Evolutionary conservation across 345 rosid species (phyloP).

Genomic region (Viola odorata): DNA sequence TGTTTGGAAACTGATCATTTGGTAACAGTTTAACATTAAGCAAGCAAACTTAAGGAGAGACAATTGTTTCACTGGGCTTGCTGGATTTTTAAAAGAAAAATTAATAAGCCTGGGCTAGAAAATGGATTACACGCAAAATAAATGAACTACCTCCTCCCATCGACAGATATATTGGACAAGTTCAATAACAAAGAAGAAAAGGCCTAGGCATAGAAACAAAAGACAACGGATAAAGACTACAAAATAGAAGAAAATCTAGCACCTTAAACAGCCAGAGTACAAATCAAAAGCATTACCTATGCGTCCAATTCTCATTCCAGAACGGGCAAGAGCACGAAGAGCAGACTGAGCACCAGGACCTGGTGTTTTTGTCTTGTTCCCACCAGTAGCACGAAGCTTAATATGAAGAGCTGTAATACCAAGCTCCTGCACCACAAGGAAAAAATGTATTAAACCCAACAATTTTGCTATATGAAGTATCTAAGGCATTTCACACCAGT

Average conservation of each 20-base stretch:
- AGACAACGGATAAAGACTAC: not conserved
- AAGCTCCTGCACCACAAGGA: conserved; percentile 44
- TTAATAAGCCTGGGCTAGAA: too few relatives aligned
- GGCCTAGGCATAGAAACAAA: not conserved
- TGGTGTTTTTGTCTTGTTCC: conserved; percentile 81
- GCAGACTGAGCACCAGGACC: conserved; percentile 93
- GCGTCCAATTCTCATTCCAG: conserved; percentile 93
- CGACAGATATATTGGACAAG: too few relatives aligned
- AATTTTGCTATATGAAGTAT: too few relatives aligned
- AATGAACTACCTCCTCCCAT: too few relatives aligned
- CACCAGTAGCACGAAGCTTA: conserved; percentile 85
- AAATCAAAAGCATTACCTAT: conserved; percentile 42
- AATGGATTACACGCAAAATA: too few relatives aligned
- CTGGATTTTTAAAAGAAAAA: too few relatives aligned
- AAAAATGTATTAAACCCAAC: too few relatives aligned
- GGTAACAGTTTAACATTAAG: too few relatives aligned
- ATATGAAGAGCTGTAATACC: conserved; percentile 78
- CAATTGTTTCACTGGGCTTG: too few relatives aligned
- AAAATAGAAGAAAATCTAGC: not conserved
- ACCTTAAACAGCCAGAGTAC: not conserved
- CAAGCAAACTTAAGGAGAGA: too few relatives aligned
- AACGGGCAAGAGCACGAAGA: conserved; percentile 89
- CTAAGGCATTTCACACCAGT: not conserved
- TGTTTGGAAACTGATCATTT: too few relatives aligned
- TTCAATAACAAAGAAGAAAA: too few relatives aligned